Base-by-base conservation (phyloP, 1,284 basidiomycete species). In the Ceraceosorus guamensis region DNA sequence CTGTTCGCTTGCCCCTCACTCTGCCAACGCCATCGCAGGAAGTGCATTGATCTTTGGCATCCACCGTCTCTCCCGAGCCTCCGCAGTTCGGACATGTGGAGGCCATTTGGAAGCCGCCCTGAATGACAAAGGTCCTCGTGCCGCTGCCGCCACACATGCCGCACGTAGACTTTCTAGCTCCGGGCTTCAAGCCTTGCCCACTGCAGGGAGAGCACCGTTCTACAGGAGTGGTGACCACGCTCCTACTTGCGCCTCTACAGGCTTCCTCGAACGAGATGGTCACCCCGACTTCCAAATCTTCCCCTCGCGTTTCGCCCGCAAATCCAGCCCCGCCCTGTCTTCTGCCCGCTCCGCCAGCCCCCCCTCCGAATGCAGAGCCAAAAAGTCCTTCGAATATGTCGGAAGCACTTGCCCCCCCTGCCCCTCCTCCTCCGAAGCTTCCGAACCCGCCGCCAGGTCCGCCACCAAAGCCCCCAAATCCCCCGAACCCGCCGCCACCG, bases 91-190 rank as follows among this genome's bases (percentile, higher is more conserved):
- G 81, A 78, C 95, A 99, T 30, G 91, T 92, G 66, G 86, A 89
- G 10, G 91, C 87, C 91, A 99, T 95, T 76, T 92, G 89, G 84
- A 98, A 98, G 14, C 95, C 95, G 75, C 83, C 86, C 76, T 91
- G 87, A 68, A 98, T 85, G 55, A 92, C 87, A 78, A 89, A 97
- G 11, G 91, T 90, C 75, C 86, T 83, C 46, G 87, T 86, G 31
- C 95, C 95, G 10, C 87, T 84, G 48, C 95, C 95, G 52, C 85
- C 82, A 78, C 95, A 99, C 45, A 85, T 79, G 47, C 80, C 75
- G 78, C 95, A 99, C 24, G 85, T 84, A 53, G 83, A 81, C 70
- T 88, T 84, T 78, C 92, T 88, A 48, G 88, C 85, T 43, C 92
- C 92, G 37, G 84, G 77, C 77, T 89, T 95, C 75, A 98, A 78